phyloP scores from a whole-genome alignment of 176 grass and related monocot species.

The Triticum dicoccoides region DNA sequence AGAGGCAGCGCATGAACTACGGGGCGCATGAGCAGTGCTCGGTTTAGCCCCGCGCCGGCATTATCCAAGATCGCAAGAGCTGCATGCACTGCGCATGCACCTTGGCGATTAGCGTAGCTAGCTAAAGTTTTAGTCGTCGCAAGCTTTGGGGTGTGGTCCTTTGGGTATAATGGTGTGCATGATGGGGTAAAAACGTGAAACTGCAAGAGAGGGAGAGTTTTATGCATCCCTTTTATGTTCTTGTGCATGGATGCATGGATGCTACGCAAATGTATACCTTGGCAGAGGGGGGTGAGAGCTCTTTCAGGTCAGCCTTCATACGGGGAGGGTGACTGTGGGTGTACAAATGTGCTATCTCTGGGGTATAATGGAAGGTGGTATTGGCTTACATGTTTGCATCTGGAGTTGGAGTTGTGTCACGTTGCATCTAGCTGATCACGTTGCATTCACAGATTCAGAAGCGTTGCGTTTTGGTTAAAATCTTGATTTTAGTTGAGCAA shows the following conservation, averaged over 20 bases:
- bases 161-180: slow-evolving; percentile 53
- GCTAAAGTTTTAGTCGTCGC: slow-evolving; percentile 1
- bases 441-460: no score
- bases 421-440: no score
- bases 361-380: slow-evolving; percentile 14
- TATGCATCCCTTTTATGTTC: slow-evolving; percentile 56
- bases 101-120: slow-evolving; percentile 1
- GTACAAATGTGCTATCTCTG: neutral
- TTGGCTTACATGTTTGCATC: neutral
- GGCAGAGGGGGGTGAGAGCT: neutral
- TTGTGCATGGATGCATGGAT: neutral
- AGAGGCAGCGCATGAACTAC: slow-evolving; percentile 90
- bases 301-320: neutral
- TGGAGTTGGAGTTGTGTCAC: no score
- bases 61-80: neutral
- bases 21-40: slow-evolving; percentile 53
- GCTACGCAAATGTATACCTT: neutral
- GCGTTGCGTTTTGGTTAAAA: no score
- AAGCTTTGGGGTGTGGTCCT: slow-evolving; percentile 11
- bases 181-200: neutral
- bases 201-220: slow-evolving; percentile 58
- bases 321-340: neutral
- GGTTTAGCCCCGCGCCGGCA: slow-evolving; percentile 23
- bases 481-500: no score
- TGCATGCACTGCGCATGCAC: slow-evolving; percentile 17